Base-by-base conservation (phyloP, 768 basidiomycete species). In the Pisolithus albus region DNA sequence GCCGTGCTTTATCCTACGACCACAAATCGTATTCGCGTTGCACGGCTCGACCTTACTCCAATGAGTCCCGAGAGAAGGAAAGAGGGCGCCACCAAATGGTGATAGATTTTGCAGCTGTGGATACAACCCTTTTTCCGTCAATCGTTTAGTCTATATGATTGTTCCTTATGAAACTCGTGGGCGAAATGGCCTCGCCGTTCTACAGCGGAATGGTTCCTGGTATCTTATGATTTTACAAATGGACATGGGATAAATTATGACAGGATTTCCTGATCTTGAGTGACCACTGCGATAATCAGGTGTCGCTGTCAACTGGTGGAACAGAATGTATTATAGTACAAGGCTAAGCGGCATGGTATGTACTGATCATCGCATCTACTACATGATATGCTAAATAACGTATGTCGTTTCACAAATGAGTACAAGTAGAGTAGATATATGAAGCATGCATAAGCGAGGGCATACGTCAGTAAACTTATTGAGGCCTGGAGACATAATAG, bases 381-480 rank as follows among this genome's bases (percentile, higher is more conserved):
- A 36, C 49, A 49, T 26, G 30, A 39, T 49, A 41, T 28, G 37
- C 42, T 42, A 49, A 48, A 49, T 49, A 49, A 18, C 23, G 24
- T 42, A 49, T 2, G 46, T 9, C 28, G 24, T 30, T 45, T 16
- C 46, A 47, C 32, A 47, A 47, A 47, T 47, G 19, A 47, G 30
- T 47, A 47, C 46, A 47, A 19, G 46, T 47, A 47, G 19, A 19
- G 18, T 47, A 47, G 16, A 19, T 47, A 19, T 47, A 47, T 47
- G 46, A 47, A 47, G 46, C 46, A 47, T n/a, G 46, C 46, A 47
- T 47, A 47, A 47, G 32, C 30, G 34, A 36, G 15, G 34, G 18
- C 46, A 47, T 47, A 47, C n/a, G 15, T 47, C 32, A 47, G 15
- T 19, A 28, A 32, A 36, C 21, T 32, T 34, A n/a, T 36, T 19